Evolutionary conservation across 1,139 yeast genomes (phyloP).

Genomic region (Arxiozyma bovina): DNA sequence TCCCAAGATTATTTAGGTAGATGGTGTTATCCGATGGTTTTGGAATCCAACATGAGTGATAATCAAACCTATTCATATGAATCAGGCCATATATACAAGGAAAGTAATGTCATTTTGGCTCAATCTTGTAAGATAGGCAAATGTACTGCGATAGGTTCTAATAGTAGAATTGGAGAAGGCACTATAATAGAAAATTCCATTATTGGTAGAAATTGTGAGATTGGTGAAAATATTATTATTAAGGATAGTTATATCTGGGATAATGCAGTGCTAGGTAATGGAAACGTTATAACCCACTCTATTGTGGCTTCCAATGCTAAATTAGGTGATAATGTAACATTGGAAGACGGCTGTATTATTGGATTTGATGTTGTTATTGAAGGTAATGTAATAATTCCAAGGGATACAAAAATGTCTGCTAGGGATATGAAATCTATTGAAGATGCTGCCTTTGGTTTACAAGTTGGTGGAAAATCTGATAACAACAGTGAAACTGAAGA

Average conservation of each 20-base stretch:
- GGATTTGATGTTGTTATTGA: constrained; percentile 68
- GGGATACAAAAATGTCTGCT: constrained; percentile 44
- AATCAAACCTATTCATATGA: constrained; percentile 71
- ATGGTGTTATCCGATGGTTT: constrained; percentile 87
- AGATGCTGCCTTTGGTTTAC: constrained; percentile 26
- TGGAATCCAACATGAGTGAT: constrained; percentile 69
- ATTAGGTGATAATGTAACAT: constrained; percentile 42
- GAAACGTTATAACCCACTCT: constrained; percentile 47
- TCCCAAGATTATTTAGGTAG: constrained; percentile 86
- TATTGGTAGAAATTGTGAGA: constrained; percentile 75
- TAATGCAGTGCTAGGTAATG: constrained; percentile 61
- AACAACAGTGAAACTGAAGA: constrained; percentile 1
- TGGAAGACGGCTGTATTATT: constrained; percentile 68
- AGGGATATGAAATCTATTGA: constrained; percentile 33
- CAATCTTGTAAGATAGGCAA: constrained; percentile 81
- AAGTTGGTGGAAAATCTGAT: constrained; percentile 9
- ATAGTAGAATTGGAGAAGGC: constrained; percentile 54
- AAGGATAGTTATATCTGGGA: constrained; percentile 83
- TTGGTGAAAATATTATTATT: constrained; percentile 68
- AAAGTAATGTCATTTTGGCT: constrained; percentile 72
- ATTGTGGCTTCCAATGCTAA: constrained; percentile 60
- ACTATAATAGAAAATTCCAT: constrained; percentile 54
- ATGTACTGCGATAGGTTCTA: constrained; percentile 69
- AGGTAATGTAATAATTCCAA: constrained; percentile 38
- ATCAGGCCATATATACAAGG: constrained; percentile 79